These are phyloP conservation scores for Artemisia argyi DNA, from an alignment of 129 eudicot genomes.

Conservation along the genomic window DNA sequence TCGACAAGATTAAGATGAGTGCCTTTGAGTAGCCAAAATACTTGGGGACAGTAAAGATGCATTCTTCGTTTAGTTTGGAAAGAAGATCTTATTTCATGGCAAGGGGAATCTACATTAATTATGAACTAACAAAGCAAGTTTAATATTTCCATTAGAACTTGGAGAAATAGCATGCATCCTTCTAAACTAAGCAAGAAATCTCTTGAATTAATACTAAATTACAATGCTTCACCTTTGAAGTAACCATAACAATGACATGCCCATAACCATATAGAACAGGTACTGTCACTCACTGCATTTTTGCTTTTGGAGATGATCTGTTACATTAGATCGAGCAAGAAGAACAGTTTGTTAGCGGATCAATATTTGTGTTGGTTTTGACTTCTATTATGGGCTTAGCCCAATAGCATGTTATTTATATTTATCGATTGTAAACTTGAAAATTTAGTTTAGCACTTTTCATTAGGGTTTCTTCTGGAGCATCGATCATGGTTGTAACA, in stretches of 20 bases:
- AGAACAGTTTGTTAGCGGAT: background rate
- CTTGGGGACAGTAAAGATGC: conserved; percentile 91
- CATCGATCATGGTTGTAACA: too few species aligned
- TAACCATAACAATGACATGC: conserved; percentile 76
- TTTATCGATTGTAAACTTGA: too few species aligned
- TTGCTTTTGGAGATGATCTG: conserved; percentile 67
- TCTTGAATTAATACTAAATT: background rate
- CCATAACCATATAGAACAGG: conserved; percentile 58
- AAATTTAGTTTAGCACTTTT: too few species aligned
- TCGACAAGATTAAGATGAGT: conserved; percentile 16
- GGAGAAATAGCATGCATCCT: background rate
- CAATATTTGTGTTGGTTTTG: too few species aligned
- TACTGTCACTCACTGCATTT: conserved; percentile 44
- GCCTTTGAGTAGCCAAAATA: conserved; percentile 81
- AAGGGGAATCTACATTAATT: conserved; percentile 34
- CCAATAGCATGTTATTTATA: too few species aligned
- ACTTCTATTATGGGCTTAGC: too few species aligned
- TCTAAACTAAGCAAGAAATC: too few species aligned
- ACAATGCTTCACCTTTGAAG: conserved; percentile 61
- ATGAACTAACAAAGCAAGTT: background rate
- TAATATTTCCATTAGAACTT: background rate
- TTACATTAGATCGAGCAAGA: conserved; percentile 23
- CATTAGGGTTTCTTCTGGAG: too few species aligned
- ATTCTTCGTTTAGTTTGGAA: conserved; percentile 77
- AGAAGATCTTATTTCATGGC: conserved; percentile 84